Conservation (phyloP, 1,139 yeast genomes). For the Zhuliangozyma blackwelliae region DNA sequence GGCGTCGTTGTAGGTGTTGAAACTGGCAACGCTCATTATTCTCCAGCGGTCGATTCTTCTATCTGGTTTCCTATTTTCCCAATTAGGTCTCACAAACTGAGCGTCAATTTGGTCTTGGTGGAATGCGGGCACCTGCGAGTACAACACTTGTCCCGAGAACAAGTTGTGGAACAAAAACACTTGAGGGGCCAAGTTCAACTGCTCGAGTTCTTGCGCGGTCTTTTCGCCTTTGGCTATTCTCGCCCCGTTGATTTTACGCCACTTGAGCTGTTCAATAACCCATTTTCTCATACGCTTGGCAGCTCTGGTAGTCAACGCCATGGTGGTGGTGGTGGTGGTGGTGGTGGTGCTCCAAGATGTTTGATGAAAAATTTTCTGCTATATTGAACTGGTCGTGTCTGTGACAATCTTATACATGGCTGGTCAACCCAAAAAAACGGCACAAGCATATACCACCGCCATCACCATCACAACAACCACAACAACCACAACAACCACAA, state of each 20-base stretch:
- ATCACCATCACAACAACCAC: too few relatives aligned
- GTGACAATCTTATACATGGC: background rate
- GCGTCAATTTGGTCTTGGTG: constrained; percentile 68
- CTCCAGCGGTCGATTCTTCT: constrained; percentile 87
- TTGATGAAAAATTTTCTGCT: too few relatives aligned
- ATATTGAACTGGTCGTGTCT: background rate
- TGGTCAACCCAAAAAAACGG: too few relatives aligned
- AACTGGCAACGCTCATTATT: constrained; percentile 80
- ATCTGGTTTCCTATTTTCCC: constrained; percentile 82
- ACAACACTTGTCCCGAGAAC: constrained; percentile 84
- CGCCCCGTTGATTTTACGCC: constrained; percentile 42
- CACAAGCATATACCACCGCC: too few relatives aligned
- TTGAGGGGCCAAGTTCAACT: constrained; percentile 62
- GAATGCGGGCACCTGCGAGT: constrained; percentile 76
- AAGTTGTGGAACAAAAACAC: constrained; percentile 79
- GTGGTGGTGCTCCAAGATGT: too few relatives aligned
- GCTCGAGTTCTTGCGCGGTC: constrained; percentile 25
- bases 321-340: too few relatives aligned
- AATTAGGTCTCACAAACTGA: constrained; percentile 75
- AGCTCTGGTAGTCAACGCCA: constrained; percentile 20
- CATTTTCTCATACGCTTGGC: constrained; percentile 50
- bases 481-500: too few relatives aligned
- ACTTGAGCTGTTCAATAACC: constrained; percentile 45
- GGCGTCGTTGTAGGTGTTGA: constrained; percentile 61
- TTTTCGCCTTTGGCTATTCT: constrained; percentile 37